Conservation (phyloP, 257 asterid genomes). For the Ajuga chamaepitys region DNA sequence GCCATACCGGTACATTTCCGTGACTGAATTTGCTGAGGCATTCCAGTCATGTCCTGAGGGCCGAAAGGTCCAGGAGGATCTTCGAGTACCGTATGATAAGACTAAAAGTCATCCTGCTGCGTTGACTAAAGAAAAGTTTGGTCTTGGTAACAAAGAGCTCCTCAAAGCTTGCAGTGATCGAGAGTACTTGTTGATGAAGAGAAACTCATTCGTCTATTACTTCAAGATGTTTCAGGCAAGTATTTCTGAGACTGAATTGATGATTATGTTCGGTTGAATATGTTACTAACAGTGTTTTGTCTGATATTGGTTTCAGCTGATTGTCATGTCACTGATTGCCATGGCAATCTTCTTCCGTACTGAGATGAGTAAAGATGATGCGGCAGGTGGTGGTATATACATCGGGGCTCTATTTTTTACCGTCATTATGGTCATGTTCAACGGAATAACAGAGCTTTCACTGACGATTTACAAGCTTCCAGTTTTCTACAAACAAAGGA, state of each 20-base stretch:
- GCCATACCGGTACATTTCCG: constrained; percentile 45
- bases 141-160: constrained; percentile 41
- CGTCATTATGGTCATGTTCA: constrained; percentile 41
- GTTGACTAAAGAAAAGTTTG: constrained; percentile 39
- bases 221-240: constrained; percentile 54
- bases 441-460: constrained; percentile 49
- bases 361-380: constrained; percentile 26
- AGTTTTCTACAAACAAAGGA: constrained; percentile 59
- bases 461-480: constrained; percentile 60
- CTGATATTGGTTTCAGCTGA: constrained; percentile 30
- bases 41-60: constrained; percentile 35
- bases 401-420: constrained; percentile 45
- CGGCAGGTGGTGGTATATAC: constrained; percentile 41
- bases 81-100: constrained; percentile 46
- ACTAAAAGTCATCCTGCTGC: constrained; percentile 61
- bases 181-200: constrained; percentile 52
- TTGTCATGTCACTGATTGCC: constrained; percentile 26
- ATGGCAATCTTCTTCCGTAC: constrained; percentile 59
- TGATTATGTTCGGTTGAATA: background rate
- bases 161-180: constrained; percentile 52
- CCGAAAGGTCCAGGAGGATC: constrained; percentile 30
- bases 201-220: constrained; percentile 45
- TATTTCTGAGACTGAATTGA: background rate
- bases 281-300: background rate
- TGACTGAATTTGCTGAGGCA: constrained; percentile 40